Evolutionary conservation across 2,329 filamentous ascomycete genomes (phyloP).

Genomic region (Epichloe brachyelytri): DNA sequence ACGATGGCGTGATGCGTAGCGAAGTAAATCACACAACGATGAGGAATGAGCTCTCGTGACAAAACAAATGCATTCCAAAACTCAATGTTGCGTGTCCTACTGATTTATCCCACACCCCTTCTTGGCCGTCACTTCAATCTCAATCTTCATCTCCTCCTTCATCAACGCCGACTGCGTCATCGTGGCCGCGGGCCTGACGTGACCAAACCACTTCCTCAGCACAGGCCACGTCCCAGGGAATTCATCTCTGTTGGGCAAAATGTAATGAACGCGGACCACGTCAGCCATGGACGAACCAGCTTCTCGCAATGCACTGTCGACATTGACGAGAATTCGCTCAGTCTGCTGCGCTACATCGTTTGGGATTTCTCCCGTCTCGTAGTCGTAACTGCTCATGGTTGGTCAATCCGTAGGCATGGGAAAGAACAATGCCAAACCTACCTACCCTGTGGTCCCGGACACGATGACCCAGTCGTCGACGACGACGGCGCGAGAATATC

Average conservation of each 20-base stretch:
- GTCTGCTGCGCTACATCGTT: constrained; percentile 32
- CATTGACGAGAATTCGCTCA: constrained; percentile 35
- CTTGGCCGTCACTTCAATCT: constrained; percentile 30
- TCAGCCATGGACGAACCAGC: constrained; percentile 31
- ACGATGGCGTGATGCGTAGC: not conserved
- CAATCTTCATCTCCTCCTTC: constrained; percentile 34
- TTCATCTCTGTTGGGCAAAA: constrained; percentile 33
- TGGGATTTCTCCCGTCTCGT: constrained; percentile 32
- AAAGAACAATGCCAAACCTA: too few species aligned
- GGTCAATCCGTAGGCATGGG: too few species aligned
- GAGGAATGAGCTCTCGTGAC: too few species aligned
- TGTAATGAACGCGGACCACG: constrained; percentile 39
- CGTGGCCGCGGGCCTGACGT: constrained; percentile 37
- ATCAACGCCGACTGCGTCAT: constrained; percentile 39
- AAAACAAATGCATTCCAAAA: too few species aligned
- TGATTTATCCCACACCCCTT: constrained; percentile 12
- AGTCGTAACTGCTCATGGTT: constrained; percentile 31
- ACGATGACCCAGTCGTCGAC: constrained; percentile 38
- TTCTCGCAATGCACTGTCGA: constrained; percentile 29
- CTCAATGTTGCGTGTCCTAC: not conserved
- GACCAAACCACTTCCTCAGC: constrained; percentile 34
- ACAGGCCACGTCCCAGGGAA: constrained; percentile 38
- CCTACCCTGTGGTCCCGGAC: constrained; percentile 40
- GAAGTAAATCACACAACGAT: too few species aligned
- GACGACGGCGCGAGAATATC: constrained; percentile 41